Conservation (phyloP, 1,284 basidiomycete species). For the Paramarasmius palmivorus region DNA sequence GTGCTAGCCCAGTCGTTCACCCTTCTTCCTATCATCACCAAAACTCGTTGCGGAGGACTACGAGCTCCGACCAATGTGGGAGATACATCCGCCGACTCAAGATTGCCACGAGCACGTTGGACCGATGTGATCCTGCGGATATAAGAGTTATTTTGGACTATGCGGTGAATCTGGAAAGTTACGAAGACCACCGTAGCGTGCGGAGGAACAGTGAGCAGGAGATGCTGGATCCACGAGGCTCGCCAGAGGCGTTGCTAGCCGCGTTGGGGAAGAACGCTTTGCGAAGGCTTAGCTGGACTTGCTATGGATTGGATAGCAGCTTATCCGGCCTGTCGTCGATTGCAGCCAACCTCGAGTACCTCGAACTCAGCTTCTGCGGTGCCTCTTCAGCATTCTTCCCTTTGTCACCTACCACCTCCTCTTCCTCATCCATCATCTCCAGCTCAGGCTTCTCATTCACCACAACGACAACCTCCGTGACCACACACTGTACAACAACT, state of each 20-base stretch:
- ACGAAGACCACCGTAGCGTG: conserved; percentile 63
- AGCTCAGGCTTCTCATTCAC: no score
- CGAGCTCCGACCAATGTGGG: conserved; percentile 41
- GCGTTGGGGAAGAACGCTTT: conserved; percentile 33
- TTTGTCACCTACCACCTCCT: no score
- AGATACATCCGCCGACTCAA: conserved; percentile 62
- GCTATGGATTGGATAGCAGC: background rate
- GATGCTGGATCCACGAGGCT: conserved; percentile 43
- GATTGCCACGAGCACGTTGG: conserved; percentile 66
- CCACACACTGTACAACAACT: no score
- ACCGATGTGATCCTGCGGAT: conserved; percentile 65
- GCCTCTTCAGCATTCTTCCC: background rate
- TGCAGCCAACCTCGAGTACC: conserved; percentile 4
- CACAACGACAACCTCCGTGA: no score
- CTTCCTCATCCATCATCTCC: no score
- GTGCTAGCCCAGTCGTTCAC: conserved; percentile 1
- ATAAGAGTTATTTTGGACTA: conserved; percentile 65
- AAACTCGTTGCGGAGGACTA: background rate
- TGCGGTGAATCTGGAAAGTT: conserved; percentile 57
- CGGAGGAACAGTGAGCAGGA: conserved; percentile 50
- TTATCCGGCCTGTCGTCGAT: background rate
- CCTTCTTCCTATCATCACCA: background rate
- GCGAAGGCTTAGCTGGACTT: conserved; percentile 9
- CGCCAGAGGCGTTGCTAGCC: conserved; percentile 54
- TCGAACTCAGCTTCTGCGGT: conserved; percentile 1